phyloP scores from a whole-genome alignment of 2,329 filamentous ascomycete genomes.

The Talaromyces sp. region DNA sequence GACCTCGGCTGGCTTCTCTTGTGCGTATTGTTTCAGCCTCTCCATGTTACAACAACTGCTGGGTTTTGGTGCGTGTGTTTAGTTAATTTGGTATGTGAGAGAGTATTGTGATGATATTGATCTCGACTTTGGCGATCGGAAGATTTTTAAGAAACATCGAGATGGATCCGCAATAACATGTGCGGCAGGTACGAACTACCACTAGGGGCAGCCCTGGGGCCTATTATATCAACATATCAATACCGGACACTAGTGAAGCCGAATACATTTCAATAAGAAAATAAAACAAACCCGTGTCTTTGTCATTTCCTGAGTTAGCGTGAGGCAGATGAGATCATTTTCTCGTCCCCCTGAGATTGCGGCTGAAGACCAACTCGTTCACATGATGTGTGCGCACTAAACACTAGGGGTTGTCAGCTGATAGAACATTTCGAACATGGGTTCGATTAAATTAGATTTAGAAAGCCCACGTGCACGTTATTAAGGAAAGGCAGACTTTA shows the following conservation, averaged over 20 bases:
- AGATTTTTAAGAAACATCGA: neutral
- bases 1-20: slow-evolving; percentile 3
- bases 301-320: neutral
- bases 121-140: neutral
- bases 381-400: neutral
- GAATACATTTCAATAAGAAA: neutral
- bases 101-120: neutral
- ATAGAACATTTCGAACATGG: neutral
- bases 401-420: neutral
- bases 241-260: neutral
- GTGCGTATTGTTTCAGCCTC: slow-evolving; percentile 9
- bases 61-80: neutral
- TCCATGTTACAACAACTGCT: neutral
- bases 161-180: neutral
- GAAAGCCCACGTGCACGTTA: neutral
- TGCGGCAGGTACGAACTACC: neutral
- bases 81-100: too few relatives aligned
- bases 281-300: neutral
- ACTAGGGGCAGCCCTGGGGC: neutral
- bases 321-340: neutral
- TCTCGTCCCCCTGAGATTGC: neutral
- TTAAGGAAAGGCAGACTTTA: neutral
- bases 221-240: neutral
- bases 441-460: neutral
- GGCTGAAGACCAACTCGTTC: neutral